phyloP scores from a whole-genome alignment of 169 alveolate species.

The Plasmodium inui region DNA sequence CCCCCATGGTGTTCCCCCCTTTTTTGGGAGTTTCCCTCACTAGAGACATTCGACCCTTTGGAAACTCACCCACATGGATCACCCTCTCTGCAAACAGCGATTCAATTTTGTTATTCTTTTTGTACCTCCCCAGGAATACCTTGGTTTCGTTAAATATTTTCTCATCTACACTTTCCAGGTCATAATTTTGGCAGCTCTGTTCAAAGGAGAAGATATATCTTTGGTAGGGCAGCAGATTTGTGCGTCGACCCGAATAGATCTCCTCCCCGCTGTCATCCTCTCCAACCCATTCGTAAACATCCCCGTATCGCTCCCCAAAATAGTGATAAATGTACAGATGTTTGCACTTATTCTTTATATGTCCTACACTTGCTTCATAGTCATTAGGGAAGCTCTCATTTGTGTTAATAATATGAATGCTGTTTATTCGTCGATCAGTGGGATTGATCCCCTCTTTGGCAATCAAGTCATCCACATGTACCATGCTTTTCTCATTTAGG shows the following conservation, averaged over 20 bases:
- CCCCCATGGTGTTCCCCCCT: background rate
- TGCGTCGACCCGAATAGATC: background rate
- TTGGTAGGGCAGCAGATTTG: conserved; percentile 54
- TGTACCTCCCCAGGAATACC: conserved; percentile 34
- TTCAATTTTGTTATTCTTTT: conserved; percentile 7
- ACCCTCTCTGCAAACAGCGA: conserved; percentile 63
- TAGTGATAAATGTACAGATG: conserved; percentile 46
- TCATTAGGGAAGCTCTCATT: background rate
- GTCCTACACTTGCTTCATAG: background rate
- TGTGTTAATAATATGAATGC: conserved; percentile 40
- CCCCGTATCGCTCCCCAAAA: conserved; percentile 30
- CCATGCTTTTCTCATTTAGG: conserved; percentile 16
- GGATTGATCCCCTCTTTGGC: background rate
- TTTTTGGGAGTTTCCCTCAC: background rate
- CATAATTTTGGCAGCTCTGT: conserved; percentile 14
- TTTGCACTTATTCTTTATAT: background rate
- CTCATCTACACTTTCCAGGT: conserved; percentile 38
- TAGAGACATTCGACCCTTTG: background rate
- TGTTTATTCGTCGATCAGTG: background rate
- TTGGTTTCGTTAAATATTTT: conserved; percentile 28
- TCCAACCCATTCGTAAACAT: conserved; percentile 13
- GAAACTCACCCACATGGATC: conserved; percentile 11
- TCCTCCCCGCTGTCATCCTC: background rate
- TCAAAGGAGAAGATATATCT: conserved; percentile 30
- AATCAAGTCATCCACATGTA: background rate